A percentile compares a stretch with the other conserved stretches of the same genome.
Evolutionary conservation across 2,329 filamentous ascomycete genomes (phyloP).

Genomic region (Cladophialophora bantiana): DNA sequence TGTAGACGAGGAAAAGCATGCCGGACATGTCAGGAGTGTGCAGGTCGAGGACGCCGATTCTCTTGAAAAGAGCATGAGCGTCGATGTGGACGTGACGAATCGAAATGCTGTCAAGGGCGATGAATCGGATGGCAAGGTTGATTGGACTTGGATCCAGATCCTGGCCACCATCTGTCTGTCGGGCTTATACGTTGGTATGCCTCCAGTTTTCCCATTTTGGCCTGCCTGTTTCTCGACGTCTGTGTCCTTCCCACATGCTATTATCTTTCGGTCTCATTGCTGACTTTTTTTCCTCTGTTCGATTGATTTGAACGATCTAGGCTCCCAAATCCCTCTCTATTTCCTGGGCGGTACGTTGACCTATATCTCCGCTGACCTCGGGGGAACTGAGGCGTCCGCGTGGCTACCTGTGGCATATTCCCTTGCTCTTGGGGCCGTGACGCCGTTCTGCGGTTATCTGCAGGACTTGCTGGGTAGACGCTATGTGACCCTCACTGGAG

Average conservation of each 20-base stretch:
- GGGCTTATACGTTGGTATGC: slow-evolving; percentile 14
- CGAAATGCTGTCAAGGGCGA: slow-evolving; percentile 3
- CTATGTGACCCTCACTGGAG: slow-evolving; percentile 25
- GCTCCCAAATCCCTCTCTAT: slow-evolving; percentile 31
- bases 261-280: not conserved
- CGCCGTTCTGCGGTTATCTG: slow-evolving; percentile 29
- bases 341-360: slow-evolving; percentile 20
- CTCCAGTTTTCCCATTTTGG: not conserved
- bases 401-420: slow-evolving; percentile 26
- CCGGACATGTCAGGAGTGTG: not conserved
- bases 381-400: slow-evolving; percentile 1
- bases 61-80: not conserved
- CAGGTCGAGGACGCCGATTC: slow-evolving; percentile 2
- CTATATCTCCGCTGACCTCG: slow-evolving; percentile 21
- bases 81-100: slow-evolving; percentile 9
- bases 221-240: no score
- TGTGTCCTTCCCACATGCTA: no score
- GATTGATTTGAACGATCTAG: not conserved
- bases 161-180: slow-evolving; percentile 9
- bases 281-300: not conserved
- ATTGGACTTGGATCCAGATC: slow-evolving; percentile 13
- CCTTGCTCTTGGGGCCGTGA: slow-evolving; percentile 21
- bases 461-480: slow-evolving; percentile 29
- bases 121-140: slow-evolving; percentile 10
- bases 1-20: slow-evolving; percentile 1